These are phyloP conservation scores for Magnolia officinalis DNA, from an alignment of 164 flowering plant genomes.

Conservation along the genomic window DNA sequence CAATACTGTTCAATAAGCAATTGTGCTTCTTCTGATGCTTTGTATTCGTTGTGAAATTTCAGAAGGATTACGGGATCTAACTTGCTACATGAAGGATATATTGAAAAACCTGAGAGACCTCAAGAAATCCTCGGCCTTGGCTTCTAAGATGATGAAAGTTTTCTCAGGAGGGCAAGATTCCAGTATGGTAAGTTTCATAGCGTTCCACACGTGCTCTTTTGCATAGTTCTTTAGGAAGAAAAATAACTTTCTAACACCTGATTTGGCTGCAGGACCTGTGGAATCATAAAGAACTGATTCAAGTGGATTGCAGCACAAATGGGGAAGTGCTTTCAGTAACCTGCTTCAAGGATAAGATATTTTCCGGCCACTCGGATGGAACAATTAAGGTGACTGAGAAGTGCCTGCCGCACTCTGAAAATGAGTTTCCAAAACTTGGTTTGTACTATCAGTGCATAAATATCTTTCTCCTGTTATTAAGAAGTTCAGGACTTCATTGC, in stretches of 20 bases:
- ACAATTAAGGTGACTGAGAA: constrained; percentile 51
- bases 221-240: constrained; percentile 6
- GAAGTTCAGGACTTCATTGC: too few relatives aligned
- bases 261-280: constrained; percentile 49
- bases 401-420: background rate
- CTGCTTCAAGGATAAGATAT: constrained; percentile 57
- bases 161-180: constrained; percentile 55
- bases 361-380: constrained; percentile 86
- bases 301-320: constrained; percentile 59
- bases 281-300: constrained; percentile 63
- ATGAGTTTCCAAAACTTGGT: background rate
- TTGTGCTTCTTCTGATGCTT: background rate
- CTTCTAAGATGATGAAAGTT: constrained; percentile 57
- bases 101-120: constrained; percentile 64
- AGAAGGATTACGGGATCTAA: constrained; percentile 61
- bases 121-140: constrained; percentile 51
- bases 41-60: constrained; percentile 11
- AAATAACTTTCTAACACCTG: background rate
- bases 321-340: constrained; percentile 61
- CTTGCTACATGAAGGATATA: constrained; percentile 50
- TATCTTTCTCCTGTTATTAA: background rate
- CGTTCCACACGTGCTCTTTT: background rate
- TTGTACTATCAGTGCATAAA: background rate
- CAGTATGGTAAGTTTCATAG: constrained; percentile 46
- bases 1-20: background rate